Evolutionary conservation across 768 basidiomycete genomes (phyloP).

Genomic region (Trametes coccinea): DNA sequence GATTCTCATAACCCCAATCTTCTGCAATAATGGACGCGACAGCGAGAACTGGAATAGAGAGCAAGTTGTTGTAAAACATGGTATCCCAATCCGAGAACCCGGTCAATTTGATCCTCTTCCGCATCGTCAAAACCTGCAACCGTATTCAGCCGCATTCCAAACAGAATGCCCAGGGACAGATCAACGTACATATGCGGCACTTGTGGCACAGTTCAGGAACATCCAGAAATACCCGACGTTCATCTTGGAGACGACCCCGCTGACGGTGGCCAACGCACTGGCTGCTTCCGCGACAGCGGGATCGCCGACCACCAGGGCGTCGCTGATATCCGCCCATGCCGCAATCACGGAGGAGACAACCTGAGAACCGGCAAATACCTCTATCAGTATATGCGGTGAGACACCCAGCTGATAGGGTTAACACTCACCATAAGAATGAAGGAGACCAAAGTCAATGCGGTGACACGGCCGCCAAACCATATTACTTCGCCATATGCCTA

Average conservation of each 20-base stretch:
- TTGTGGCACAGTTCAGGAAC: conserved; percentile 86
- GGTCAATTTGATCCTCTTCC: conserved; percentile 92
- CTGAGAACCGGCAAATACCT: conserved; percentile 38
- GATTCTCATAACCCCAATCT: conserved; percentile 82
- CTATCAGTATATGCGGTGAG: neutral
- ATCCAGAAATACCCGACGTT: conserved; percentile 97
- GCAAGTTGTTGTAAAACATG: conserved; percentile 97
- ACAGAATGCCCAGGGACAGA: conserved; percentile 16
- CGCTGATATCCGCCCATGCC: conserved; percentile 85
- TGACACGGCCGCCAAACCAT: conserved; percentile 93
- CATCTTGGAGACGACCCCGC: conserved; percentile 47
- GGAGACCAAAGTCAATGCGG: conserved; percentile 82
- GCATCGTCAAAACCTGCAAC: conserved; percentile 88
- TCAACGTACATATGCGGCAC: conserved; percentile 79
- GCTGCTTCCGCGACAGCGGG: conserved; percentile 31
- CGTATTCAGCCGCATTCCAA: neutral
- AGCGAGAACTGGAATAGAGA: conserved; percentile 89
- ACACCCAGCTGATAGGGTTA: no score
- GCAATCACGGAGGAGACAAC: conserved; percentile 92
- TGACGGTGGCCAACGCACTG: conserved; percentile 38
- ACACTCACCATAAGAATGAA: conserved; percentile 85
- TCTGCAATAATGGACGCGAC: conserved; percentile 83
- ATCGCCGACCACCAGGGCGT: conserved; percentile 40
- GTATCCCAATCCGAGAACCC: conserved; percentile 98
- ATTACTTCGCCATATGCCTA: conserved; percentile 97